Percentiles rank a stretch among this genome's conserved stretches.
Conservation (phyloP, 2,329 filamentous ascomycete species). For the Myriosclerotinia curreyana region DNA sequence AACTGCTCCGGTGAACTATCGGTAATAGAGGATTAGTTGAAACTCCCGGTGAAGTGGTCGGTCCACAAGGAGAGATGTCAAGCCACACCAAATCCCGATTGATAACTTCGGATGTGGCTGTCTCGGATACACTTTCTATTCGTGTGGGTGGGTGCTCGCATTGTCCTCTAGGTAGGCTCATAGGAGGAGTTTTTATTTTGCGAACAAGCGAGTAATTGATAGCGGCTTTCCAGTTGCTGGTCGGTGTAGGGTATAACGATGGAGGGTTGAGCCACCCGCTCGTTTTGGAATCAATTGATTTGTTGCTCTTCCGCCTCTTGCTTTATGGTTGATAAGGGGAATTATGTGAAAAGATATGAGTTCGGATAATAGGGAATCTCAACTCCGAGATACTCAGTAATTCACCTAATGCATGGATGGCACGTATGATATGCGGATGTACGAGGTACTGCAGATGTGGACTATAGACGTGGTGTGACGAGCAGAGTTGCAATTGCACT, state of each 20-base stretch:
- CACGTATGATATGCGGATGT: neutral
- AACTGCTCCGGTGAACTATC: neutral
- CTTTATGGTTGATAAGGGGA: neutral
- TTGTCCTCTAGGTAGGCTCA: neutral
- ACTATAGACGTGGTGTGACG: neutral
- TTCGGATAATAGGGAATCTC: neutral
- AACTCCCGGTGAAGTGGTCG: neutral
- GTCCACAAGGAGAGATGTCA: neutral
- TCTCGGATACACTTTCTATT: neutral
- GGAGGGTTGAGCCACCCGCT: neutral
- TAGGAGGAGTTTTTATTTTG: neutral
- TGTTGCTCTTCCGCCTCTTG: neutral
- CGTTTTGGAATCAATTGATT: neutral
- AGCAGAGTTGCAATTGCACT: neutral
- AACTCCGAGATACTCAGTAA: neutral
- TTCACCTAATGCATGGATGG: neutral
- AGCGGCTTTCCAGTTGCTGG: neutral
- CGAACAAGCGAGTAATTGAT: neutral
- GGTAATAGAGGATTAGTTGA: neutral
- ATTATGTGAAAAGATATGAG: neutral
- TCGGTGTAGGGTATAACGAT: neutral
- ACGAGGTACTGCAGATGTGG: too few species aligned
- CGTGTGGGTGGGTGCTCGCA: neutral
- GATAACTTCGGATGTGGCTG: neutral
- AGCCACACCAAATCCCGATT: slow-evolving; percentile 5